Conservation (phyloP, 2,329 filamentous ascomycete species). For the Alternaria rosae region DNA sequence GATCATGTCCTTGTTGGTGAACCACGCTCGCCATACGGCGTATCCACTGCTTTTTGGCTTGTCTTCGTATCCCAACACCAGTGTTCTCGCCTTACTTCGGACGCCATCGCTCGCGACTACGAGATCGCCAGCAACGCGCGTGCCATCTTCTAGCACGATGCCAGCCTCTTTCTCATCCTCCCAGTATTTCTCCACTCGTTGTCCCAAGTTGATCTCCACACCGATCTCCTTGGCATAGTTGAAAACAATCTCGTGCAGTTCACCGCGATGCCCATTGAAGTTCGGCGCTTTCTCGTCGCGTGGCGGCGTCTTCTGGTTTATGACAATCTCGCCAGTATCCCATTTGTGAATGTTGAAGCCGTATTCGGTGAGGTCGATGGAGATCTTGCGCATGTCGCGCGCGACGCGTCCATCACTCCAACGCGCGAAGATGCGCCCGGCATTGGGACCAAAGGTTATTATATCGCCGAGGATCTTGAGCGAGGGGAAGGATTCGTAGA, state of each 20-base stretch:
- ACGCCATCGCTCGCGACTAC: constrained; percentile 63
- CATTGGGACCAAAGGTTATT: constrained; percentile 68
- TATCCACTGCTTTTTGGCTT: constrained; percentile 63
- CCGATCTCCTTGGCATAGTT: constrained; percentile 63
- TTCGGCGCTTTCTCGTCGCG: constrained; percentile 59
- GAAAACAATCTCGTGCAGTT: constrained; percentile 67
- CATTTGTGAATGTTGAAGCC: constrained; percentile 70
- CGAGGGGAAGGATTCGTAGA: constrained; percentile 65
- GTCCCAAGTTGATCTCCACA: constrained; percentile 64
- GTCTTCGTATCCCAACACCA: constrained; percentile 62
- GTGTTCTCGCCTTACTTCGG: constrained; percentile 58
- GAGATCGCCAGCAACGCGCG: constrained; percentile 57
- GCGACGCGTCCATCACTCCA: constrained; percentile 63
- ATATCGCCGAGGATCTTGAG: constrained; percentile 69
- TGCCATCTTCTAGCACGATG: constrained; percentile 59
- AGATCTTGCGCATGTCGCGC: constrained; percentile 57
- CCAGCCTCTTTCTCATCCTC: constrained; percentile 61
- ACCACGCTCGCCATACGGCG: constrained; percentile 61
- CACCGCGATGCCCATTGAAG: constrained; percentile 68
- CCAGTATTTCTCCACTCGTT: constrained; percentile 62
- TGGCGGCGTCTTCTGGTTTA: constrained; percentile 61
- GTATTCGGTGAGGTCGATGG: constrained; percentile 61
- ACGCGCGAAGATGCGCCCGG: constrained; percentile 66
- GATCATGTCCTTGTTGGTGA: constrained; percentile 48
- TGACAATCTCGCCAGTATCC: constrained; percentile 65